phyloP scores from a whole-genome alignment of 2,329 filamentous ascomycete genomes.

The Pseudogymnoascus sp. region DNA sequence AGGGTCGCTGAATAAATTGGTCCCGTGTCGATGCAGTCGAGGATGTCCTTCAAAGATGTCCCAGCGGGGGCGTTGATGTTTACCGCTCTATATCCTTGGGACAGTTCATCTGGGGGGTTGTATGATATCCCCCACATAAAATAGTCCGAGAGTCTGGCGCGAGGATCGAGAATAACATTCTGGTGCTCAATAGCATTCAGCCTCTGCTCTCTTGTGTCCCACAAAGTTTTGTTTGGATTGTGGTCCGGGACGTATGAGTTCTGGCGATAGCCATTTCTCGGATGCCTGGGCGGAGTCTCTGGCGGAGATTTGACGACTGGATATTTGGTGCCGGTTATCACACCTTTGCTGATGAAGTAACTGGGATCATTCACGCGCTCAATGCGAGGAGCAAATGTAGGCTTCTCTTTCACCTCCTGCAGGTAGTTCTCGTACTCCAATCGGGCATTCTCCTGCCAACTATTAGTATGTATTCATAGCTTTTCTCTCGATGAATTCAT shows the following conservation, averaged over 20 bases:
- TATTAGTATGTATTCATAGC: background rate
- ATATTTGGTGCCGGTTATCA: background rate
- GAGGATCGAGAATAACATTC: background rate
- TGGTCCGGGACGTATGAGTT: background rate
- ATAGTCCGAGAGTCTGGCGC: constrained; percentile 1
- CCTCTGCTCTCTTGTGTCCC: background rate
- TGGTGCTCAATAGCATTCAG: background rate
- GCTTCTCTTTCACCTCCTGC: background rate
- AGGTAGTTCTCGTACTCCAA: background rate
- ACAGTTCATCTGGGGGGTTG: background rate
- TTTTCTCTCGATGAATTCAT: background rate
- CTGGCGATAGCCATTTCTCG: background rate
- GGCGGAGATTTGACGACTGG: background rate
- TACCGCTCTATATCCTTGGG: background rate
- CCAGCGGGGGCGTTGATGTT: background rate
- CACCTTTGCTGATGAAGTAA: background rate
- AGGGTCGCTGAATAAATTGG: background rate
- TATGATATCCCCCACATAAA: background rate
- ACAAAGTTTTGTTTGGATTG: background rate
- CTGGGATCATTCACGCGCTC: background rate
- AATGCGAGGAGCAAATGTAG: background rate
- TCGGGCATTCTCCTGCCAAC: background rate
- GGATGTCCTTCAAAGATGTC: background rate
- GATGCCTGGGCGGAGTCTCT: background rate
- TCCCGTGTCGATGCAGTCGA: background rate